Conservation (phyloP, 352 stramenopile species). For the Pythium chondricola region DNA sequence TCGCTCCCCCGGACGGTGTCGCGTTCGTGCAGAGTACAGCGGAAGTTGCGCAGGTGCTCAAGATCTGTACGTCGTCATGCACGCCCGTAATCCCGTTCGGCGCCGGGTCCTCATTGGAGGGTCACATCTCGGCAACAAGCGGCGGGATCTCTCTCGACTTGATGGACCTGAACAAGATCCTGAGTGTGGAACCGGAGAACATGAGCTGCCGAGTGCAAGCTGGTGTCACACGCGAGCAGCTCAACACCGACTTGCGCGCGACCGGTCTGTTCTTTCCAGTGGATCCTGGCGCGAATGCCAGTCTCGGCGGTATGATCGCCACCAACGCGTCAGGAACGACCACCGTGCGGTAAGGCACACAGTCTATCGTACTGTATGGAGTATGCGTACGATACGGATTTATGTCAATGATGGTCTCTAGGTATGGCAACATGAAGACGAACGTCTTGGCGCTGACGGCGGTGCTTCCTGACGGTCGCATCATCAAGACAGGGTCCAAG, state of each 20-base stretch:
- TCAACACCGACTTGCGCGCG: slow-evolving; percentile 85
- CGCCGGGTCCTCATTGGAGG: slow-evolving; percentile 89
- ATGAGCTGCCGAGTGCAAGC: slow-evolving; percentile 91
- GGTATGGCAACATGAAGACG: slow-evolving; percentile 96
- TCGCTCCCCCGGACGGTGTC: slow-evolving; percentile 79
- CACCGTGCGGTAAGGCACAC: slow-evolving; percentile 69
- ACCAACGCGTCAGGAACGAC: slow-evolving; percentile 89
- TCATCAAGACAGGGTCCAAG: slow-evolving; percentile 89
- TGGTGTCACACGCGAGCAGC: slow-evolving; percentile 89
- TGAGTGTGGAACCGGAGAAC: slow-evolving; percentile 53
- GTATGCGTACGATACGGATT: too few species aligned
- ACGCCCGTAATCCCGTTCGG: slow-evolving; percentile 96
- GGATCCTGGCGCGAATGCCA: slow-evolving; percentile 96
- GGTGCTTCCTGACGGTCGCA: slow-evolving; percentile 86
- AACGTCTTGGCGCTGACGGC: slow-evolving; percentile 92
- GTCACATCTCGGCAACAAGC: slow-evolving; percentile 90
- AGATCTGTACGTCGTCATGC: slow-evolving; percentile 71
- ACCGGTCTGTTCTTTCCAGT: slow-evolving; percentile 94
- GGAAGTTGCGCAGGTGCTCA: slow-evolving; percentile 88
- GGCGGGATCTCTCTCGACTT: slow-evolving; percentile 92
- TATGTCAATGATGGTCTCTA: too few species aligned
- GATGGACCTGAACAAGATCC: slow-evolving; percentile 71
- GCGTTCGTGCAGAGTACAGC: slow-evolving; percentile 80
- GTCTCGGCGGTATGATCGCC: slow-evolving; percentile 94
- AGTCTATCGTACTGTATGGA: too few species aligned